These are phyloP conservation scores for Wickerhamomyces sp. DNA, from an alignment of 1,139 yeast genomes.

Conservation along the genomic window DNA sequence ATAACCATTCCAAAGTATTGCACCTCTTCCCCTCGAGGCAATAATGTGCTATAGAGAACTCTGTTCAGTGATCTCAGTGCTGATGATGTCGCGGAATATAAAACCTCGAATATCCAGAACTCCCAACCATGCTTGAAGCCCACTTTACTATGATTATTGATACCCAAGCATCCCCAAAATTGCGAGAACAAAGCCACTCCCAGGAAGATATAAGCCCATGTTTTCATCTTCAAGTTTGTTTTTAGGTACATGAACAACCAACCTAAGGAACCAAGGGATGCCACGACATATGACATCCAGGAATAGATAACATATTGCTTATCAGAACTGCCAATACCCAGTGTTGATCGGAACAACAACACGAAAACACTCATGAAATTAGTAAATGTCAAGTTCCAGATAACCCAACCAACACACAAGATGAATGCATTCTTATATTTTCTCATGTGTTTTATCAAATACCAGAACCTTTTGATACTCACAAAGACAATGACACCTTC, in stretches of 20 bases:
- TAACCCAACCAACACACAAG: conserved; percentile 40
- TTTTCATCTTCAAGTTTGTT: conserved; percentile 26
- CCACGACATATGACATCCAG: conserved; percentile 35
- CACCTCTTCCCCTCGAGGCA: conserved; percentile 42
- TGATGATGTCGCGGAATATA: conserved; percentile 35
- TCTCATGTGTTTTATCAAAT: conserved; percentile 28
- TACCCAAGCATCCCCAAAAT: conserved; percentile 43
- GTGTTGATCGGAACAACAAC: conserved; percentile 37
- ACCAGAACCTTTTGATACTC: conserved; percentile 29
- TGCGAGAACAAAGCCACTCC: conserved; percentile 32
- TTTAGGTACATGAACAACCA: conserved; percentile 40
- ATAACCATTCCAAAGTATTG: conserved; percentile 43
- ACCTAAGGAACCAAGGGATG: conserved; percentile 34
- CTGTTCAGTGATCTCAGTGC: conserved; percentile 38
- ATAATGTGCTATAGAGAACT: conserved; percentile 35
- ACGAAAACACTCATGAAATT: conserved; percentile 38
- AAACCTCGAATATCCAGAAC: conserved; percentile 40
- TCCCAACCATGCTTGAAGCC: conserved; percentile 44
- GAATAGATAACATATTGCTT: conserved; percentile 39
- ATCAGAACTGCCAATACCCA: conserved; percentile 39
- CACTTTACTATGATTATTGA: conserved; percentile 25
- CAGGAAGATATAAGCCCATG: conserved; percentile 35
- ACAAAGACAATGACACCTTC: conserved; percentile 26
- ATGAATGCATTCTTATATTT: conserved; percentile 37
- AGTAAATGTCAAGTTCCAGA: conserved; percentile 39